Evolutionary conservation across 2,329 filamentous ascomycete genomes (phyloP), one percentile per base, ranked within the genome.

Genomic region (Phaeosphaeria sp.): DNA sequence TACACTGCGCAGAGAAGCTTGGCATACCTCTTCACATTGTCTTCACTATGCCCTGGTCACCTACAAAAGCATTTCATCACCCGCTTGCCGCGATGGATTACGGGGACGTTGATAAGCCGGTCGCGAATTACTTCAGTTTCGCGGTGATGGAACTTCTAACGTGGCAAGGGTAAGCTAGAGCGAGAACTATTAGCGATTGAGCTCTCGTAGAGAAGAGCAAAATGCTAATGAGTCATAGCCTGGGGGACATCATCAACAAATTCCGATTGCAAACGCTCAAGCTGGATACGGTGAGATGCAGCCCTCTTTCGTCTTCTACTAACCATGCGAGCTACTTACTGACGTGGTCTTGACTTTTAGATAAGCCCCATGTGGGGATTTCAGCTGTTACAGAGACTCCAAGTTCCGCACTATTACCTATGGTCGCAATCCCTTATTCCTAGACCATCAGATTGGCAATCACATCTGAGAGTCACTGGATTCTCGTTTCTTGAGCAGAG

Each of bases 1-100:
- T 92, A 1, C 90, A 92, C 67, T 84, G 89, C 60, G 90, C 90
- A 0, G 88, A 92, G 77, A 89, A 89, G 73, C 76, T 92, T 62
- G 89, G 89, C 0, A 87, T 92, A 36, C 90, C 90, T 0, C 70
- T 91, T 11, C 90, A 92, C 68, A 85, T 96, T 69, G 94, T 96
- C 88, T 96, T 96, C 78, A 96, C 92, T 0, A 85, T 85, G 82
- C 83, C 83, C 0, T 85, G 80, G 80, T 79, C 71, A 33, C 75
- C 73, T 10, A 84, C 82, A 2, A 73, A 64, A 36, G 77, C 74
- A 0, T 83, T 83, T 60, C 79, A 82, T 0, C 82, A 84, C 67
- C 83, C 83, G 0, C 64, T 85, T 46, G 82, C 82, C 0, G 84
- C 84, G 62, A 64, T 85, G 49, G 73, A 77, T 22, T 69, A 69